Conservation (phyloP, 192 early-diverging fungal species). For the Coemansia sp. region DNA sequence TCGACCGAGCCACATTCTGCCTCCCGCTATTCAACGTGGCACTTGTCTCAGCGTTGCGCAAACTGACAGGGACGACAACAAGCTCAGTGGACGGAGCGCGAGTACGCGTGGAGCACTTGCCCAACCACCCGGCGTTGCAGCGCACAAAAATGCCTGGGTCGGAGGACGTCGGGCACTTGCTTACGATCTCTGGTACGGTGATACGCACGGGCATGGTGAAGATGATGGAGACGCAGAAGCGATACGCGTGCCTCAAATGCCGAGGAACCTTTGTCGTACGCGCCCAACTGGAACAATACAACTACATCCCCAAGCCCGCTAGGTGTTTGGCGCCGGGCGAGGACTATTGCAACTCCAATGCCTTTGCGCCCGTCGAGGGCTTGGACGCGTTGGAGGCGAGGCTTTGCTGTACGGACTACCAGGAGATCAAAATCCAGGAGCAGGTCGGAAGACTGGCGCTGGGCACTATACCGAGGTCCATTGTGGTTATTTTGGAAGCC, state of each 20-base stretch:
- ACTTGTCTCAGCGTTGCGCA: slow-evolving; percentile 13
- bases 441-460: slow-evolving; percentile 65
- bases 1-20: slow-evolving; percentile 15
- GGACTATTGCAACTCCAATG: slow-evolving; percentile 56
- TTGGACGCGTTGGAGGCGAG: slow-evolving; percentile 40
- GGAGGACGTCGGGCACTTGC: slow-evolving; percentile 61
- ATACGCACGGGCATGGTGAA: slow-evolving; percentile 68
- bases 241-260: slow-evolving; percentile 62
- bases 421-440: slow-evolving; percentile 80
- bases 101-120: neutral
- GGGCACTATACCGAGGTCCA: slow-evolving; percentile 66
- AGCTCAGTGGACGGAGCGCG: neutral
- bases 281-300: slow-evolving; percentile 70
- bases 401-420: slow-evolving; percentile 69
- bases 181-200: slow-evolving; percentile 68
- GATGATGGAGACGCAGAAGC: slow-evolving; percentile 67
- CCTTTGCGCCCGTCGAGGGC: slow-evolving; percentile 54
- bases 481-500: slow-evolving; percentile 62
- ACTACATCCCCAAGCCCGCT: slow-evolving; percentile 60
- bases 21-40: slow-evolving; percentile 24
- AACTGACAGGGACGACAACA: neutral
- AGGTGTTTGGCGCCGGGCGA: slow-evolving; percentile 52
- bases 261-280: slow-evolving; percentile 58
- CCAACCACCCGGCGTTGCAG: slow-evolving; percentile 30
- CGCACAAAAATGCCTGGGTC: slow-evolving; percentile 62